Evolutionary conservation across 2,329 filamentous ascomycete genomes (phyloP).

Genomic region (Colletotrichum lentis): DNA sequence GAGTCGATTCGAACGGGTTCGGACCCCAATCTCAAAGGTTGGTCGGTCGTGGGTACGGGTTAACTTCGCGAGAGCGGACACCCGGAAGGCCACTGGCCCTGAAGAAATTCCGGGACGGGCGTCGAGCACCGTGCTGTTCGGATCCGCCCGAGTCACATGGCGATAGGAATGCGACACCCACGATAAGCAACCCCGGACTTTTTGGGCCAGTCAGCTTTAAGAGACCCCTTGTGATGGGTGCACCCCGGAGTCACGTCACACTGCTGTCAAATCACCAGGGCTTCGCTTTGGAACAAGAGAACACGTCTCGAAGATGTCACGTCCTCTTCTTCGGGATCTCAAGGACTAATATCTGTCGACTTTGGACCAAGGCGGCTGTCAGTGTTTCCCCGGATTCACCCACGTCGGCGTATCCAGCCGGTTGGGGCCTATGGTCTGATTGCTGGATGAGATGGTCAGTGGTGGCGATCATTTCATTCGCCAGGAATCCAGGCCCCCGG

Average conservation of each 20-base stretch:
- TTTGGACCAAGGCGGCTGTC: slow-evolving; percentile 20
- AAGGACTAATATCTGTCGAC: slow-evolving; percentile 5
- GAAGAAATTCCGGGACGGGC: slow-evolving; percentile 32
- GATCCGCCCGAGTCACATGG: slow-evolving; percentile 37
- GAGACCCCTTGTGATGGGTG: neutral
- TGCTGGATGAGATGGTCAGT: slow-evolving; percentile 29
- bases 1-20: slow-evolving; percentile 18
- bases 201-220: slow-evolving; percentile 10
- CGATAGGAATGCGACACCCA: slow-evolving; percentile 17
- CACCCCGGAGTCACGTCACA: too few species aligned
- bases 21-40: slow-evolving; percentile 6
- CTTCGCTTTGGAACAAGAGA: neutral
- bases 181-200: slow-evolving; percentile 35
- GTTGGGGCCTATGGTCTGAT: slow-evolving; percentile 32
- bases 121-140: slow-evolving; percentile 24
- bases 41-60: slow-evolving; percentile 19
- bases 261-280: neutral
- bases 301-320: neutral
- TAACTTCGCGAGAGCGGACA: slow-evolving; percentile 15
- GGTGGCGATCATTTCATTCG: slow-evolving; percentile 35
- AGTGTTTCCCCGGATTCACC: slow-evolving; percentile 32
- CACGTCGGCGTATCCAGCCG: slow-evolving; percentile 24
- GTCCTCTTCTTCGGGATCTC: slow-evolving; percentile 16
- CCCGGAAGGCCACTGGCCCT: slow-evolving; percentile 33
- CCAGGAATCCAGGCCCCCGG: slow-evolving; percentile 26